phyloP scores from a whole-genome alignment of 192 early-diverging fungal species.

The Rhizophagus prolifer region DNA sequence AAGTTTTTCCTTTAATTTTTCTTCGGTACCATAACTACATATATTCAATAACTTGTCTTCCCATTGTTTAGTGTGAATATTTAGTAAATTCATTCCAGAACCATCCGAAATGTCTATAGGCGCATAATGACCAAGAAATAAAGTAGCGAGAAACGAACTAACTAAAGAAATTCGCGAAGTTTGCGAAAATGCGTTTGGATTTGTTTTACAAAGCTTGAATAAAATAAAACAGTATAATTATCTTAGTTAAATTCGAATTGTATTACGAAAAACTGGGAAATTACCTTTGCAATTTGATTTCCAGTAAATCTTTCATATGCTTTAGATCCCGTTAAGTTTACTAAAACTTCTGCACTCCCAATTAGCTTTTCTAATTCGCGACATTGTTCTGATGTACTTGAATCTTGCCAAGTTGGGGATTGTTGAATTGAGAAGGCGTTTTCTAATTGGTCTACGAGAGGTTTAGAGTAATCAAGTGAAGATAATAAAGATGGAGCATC shows the following conservation, averaged over 20 bases:
- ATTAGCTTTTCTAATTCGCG: slow-evolving; percentile 56
- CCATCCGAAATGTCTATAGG: slow-evolving; percentile 74
- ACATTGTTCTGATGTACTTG: slow-evolving; percentile 69
- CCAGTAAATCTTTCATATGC: slow-evolving; percentile 84
- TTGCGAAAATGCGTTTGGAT: slow-evolving; percentile 37
- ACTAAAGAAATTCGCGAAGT: slow-evolving; percentile 71
- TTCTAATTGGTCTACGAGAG: slow-evolving; percentile 54
- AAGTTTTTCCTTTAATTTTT: slow-evolving; percentile 42
- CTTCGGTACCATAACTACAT: slow-evolving; percentile 40
- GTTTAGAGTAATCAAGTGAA: slow-evolving; percentile 34
- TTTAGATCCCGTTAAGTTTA: slow-evolving; percentile 68
- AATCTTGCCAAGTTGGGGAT: slow-evolving; percentile 86
- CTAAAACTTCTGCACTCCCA: slow-evolving; percentile 62
- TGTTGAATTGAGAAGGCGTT: slow-evolving; percentile 53
- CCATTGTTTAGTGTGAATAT: slow-evolving; percentile 62
- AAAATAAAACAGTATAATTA: slow-evolving; percentile 6
- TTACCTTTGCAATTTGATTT: slow-evolving; percentile 69
- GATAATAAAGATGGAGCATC: slow-evolving; percentile 45
- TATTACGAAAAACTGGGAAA: neutral
- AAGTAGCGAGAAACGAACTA: slow-evolving; percentile 66
- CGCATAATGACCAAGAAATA: slow-evolving; percentile 57
- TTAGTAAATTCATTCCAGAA: slow-evolving; percentile 79
- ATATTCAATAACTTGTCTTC: slow-evolving; percentile 42
- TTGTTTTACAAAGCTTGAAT: slow-evolving; percentile 41
- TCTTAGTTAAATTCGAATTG: slow-evolving; percentile 1